Percentiles rank a stretch among this genome's conserved stretches.
Conservation (phyloP, 345 rosid genomes). For the Brassica cretica region DNA sequence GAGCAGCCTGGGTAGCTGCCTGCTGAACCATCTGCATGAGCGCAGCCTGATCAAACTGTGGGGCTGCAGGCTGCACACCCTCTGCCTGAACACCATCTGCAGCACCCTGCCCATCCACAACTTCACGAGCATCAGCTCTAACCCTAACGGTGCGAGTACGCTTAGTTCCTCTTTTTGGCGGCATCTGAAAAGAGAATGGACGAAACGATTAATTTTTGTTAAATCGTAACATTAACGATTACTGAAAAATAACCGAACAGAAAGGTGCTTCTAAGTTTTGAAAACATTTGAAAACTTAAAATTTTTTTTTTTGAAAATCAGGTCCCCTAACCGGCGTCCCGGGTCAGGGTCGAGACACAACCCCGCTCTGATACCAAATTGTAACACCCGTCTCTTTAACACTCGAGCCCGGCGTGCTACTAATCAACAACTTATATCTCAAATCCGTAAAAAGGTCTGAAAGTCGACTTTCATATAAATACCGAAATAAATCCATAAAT, state of each 20-base stretch:
- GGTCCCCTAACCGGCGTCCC: not conserved
- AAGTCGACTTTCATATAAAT: too few species aligned
- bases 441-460: too few species aligned
- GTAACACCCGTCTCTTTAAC: slow-evolving; percentile 22
- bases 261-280: not conserved
- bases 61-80: too few species aligned
- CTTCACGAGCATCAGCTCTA: not conserved
- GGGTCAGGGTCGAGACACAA: not conserved
- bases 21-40: too few species aligned
- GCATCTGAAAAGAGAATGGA: not conserved
- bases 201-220: not conserved
- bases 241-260: not conserved
- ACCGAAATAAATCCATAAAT: too few species aligned
- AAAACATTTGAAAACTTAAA: too few species aligned
- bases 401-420: slow-evolving; percentile 61
- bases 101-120: not conserved
- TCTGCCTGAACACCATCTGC: not conserved
- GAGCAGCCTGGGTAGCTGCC: too few species aligned
- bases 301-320: not conserved
- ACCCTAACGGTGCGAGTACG: not conserved
- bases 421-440: too few species aligned
- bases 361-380: not conserved
- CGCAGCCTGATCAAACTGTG: too few species aligned
- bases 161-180: not conserved
- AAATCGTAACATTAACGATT: not conserved